phyloP scores from a whole-genome alignment of 192 early-diverging fungal genomes.

The Chytriomyces hyalinus region DNA sequence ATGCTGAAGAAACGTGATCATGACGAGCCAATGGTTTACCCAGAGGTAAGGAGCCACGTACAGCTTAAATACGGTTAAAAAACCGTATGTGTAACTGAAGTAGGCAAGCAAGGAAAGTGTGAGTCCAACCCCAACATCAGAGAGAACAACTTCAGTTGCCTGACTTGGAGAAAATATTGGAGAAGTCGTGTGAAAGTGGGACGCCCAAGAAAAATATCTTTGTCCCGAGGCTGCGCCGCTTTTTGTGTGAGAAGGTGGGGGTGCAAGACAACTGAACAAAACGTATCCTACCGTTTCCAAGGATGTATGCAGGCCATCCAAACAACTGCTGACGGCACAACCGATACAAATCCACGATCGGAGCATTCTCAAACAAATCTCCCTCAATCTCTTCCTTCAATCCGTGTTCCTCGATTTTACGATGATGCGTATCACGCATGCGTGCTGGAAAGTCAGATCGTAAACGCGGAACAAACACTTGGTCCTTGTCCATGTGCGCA shows the following conservation, averaged over 20 bases:
- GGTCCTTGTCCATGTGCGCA: slow-evolving; percentile 87
- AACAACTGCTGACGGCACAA: slow-evolving; percentile 73
- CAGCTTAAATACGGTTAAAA: slow-evolving; percentile 72
- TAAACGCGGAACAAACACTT: slow-evolving; percentile 91
- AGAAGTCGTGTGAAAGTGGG: slow-evolving; percentile 84
- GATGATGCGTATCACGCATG: slow-evolving; percentile 37
- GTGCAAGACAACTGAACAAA: background rate
- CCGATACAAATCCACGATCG: slow-evolving; percentile 67
- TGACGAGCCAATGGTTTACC: slow-evolving; percentile 96
- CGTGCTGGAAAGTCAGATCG: slow-evolving; percentile 54
- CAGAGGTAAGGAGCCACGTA: slow-evolving; percentile 90
- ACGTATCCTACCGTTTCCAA: slow-evolving; percentile 59
- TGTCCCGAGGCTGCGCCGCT: slow-evolving; percentile 66
- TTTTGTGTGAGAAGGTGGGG: background rate
- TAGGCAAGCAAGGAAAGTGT: slow-evolving; percentile 60
- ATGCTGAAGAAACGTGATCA: slow-evolving; percentile 95
- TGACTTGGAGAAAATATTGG: slow-evolving; percentile 81
- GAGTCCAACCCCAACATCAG: slow-evolving; percentile 74
- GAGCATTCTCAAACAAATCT: slow-evolving; percentile 73
- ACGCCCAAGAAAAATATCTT: slow-evolving; percentile 71
- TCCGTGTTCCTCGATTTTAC: slow-evolving; percentile 2
- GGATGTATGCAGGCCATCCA: slow-evolving; percentile 90
- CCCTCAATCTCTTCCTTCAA: background rate
- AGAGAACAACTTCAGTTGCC: slow-evolving; percentile 69
- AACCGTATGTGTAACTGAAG: slow-evolving; percentile 57